Conservation (phyloP, 768 basidiomycete species). For the Plicaturopsis crispa region DNA sequence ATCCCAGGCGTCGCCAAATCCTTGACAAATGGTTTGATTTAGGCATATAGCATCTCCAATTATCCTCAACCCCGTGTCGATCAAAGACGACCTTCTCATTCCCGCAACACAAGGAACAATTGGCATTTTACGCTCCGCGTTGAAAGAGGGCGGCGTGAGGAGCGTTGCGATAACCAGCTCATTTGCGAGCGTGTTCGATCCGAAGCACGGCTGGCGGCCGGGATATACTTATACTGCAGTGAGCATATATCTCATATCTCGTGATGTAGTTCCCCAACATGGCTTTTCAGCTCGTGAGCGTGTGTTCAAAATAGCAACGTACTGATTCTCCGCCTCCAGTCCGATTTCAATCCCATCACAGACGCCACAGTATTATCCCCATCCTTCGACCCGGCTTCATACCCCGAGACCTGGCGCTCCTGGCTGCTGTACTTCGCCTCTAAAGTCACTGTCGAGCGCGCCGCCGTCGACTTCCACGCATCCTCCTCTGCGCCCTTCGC, state of each 20-base stretch:
- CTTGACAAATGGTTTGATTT: no score
- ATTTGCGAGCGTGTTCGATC: conserved; percentile 13
- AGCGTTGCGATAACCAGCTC: conserved; percentile 17
- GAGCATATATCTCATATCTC: background rate
- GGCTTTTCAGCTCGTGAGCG: no score
- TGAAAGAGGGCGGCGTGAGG: conserved; percentile 11
- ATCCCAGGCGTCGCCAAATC: no score
- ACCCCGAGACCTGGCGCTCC: background rate
- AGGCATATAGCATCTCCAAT: background rate
- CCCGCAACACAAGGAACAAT: conserved; percentile 14
- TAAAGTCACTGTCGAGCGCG: conserved; percentile 11
- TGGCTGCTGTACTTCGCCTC: conserved; percentile 6
- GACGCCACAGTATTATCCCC: conserved; percentile 6
- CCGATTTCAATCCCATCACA: conserved; percentile 11
- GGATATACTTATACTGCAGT: conserved; percentile 6
- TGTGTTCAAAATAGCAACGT: no score
- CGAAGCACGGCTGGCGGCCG: background rate
- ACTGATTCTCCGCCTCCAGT: no score
- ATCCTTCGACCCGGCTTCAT: background rate
- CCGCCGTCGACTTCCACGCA: conserved; percentile 12
- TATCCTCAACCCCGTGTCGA: background rate
- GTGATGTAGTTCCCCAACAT: background rate
- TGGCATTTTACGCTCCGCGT: conserved; percentile 9
- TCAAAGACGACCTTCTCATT: conserved; percentile 5
- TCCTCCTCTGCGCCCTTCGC: conserved; percentile 7